These are phyloP conservation scores for Kazachstania sp. DNA, from an alignment of 1,139 yeast genomes.

Conservation along the genomic window DNA sequence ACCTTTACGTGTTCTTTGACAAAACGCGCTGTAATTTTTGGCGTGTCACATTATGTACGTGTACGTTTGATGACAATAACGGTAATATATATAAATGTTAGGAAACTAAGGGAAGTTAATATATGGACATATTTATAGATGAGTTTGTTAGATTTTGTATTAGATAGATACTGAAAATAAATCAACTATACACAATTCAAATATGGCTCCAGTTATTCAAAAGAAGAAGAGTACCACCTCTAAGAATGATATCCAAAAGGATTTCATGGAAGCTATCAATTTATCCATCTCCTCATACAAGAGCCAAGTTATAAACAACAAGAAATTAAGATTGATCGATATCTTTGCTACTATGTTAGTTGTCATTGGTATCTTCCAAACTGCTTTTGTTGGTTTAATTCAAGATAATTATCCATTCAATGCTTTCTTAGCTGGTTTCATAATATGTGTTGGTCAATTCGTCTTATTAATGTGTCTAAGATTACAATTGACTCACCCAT, in stretches of 20 bases:
- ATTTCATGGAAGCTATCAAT: conserved; percentile 41
- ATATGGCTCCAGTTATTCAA: conserved; percentile 11
- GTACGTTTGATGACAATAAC: too few species aligned
- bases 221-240: conserved; percentile 10
- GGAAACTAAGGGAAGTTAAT: not conserved
- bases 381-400: conserved; percentile 61
- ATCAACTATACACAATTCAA: not conserved
- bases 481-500: conserved; percentile 51
- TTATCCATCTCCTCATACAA: conserved; percentile 43
- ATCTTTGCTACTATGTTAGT: conserved; percentile 68
- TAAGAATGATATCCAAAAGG: conserved; percentile 27
- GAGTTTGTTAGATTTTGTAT: not conserved
- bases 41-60: not conserved
- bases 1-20: conserved; percentile 5
- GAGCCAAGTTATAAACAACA: conserved; percentile 28
- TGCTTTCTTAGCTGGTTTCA: conserved; percentile 90
- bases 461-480: conserved; percentile 76
- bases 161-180: not conserved
- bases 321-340: conserved; percentile 59
- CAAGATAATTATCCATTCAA: conserved; percentile 89
- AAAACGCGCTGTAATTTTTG: not conserved
- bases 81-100: not conserved
- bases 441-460: conserved; percentile 90
- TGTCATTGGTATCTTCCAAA: conserved; percentile 66
- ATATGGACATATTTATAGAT: not conserved